phyloP scores from a whole-genome alignment of 768 basidiomycete species.

The Psilocybe cubensis region DNA sequence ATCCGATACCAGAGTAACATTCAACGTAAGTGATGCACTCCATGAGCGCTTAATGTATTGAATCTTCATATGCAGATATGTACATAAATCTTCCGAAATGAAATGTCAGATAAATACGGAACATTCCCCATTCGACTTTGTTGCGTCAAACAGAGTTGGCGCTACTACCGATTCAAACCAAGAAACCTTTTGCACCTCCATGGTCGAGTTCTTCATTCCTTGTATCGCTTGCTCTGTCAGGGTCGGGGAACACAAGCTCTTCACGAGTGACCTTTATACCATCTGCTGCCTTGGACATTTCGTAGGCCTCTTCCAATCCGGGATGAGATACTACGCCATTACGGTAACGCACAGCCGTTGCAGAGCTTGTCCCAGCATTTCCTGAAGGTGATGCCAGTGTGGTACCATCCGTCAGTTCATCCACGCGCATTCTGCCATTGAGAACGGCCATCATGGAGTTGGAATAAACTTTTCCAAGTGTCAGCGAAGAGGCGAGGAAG shows the following conservation, averaged over 20 bases:
- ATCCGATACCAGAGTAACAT: too few species aligned
- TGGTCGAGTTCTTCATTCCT: neutral
- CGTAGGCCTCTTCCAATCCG: neutral
- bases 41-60: too few species aligned
- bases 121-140: too few species aligned
- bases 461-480: neutral
- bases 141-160: too few species aligned
- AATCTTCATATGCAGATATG: too few species aligned
- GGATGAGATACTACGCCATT: neutral
- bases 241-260: neutral
- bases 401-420: neutral
- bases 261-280: neutral
- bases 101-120: too few species aligned
- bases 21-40: too few species aligned
- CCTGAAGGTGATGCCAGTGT: neutral
- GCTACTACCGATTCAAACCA: neutral
- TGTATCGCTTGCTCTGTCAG: neutral
- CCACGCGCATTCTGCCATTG: neutral
- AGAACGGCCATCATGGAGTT: constrained; percentile 2
- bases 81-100: too few species aligned
- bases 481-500: neutral
- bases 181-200: neutral
- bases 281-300: neutral
- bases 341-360: neutral
- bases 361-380: neutral